phyloP scores from a whole-genome alignment of 1,284 basidiomycete species.

The Rhizoctonia solani region DNA sequence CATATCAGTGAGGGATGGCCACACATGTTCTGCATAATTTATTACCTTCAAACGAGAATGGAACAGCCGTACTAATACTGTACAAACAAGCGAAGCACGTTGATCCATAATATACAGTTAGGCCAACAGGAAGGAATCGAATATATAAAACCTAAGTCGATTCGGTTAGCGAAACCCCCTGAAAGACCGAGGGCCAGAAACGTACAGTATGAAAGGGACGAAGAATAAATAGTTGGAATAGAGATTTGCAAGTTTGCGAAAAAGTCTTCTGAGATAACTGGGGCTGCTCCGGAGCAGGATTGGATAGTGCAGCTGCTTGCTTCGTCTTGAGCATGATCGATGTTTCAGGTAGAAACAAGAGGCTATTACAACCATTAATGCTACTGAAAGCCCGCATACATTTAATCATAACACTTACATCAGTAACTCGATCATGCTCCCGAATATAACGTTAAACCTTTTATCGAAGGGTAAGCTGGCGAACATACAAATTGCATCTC shows the following conservation, averaged over 20 bases:
- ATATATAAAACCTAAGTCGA: constrained; percentile 34
- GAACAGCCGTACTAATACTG: constrained; percentile 33
- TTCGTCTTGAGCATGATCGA: constrained; percentile 35
- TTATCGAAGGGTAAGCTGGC: not conserved
- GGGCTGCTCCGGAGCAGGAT: not conserved
- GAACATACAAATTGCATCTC: not conserved
- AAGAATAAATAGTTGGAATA: constrained; percentile 20
- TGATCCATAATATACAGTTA: constrained; percentile 37
- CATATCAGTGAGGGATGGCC: not conserved
- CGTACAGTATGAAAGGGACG: constrained; percentile 9
- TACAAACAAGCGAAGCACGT: constrained; percentile 39
- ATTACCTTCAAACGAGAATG: constrained; percentile 33
- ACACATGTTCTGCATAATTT: not conserved
- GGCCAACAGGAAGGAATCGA: constrained; percentile 35
- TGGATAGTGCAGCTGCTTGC: constrained; percentile 29
- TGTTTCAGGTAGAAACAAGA: constrained; percentile 38
- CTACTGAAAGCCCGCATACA: not conserved
- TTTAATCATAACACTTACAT: constrained; percentile 30
- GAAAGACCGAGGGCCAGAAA: not conserved
- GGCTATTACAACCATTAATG: constrained; percentile 16
- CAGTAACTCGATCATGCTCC: constrained; percentile 36
- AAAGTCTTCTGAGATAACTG: not conserved
- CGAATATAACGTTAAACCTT: constrained; percentile 35
- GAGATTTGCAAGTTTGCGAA: not conserved
- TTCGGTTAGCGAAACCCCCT: not conserved